Evolutionary conservation across 768 basidiomycete genomes (phyloP).

Genomic region (Coprinopsis cinerea): DNA sequence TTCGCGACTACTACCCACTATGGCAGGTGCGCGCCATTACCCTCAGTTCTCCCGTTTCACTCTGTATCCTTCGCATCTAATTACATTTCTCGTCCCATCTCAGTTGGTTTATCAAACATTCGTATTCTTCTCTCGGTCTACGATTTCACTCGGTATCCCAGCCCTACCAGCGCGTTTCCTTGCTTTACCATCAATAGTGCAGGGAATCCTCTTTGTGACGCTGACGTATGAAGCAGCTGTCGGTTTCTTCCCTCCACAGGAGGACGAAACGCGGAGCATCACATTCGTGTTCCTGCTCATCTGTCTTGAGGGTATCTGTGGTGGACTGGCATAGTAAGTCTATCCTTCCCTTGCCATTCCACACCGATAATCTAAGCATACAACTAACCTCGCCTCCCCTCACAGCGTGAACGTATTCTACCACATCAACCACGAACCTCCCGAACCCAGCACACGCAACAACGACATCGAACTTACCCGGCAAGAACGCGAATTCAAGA

Average conservation of each 20-base stretch:
- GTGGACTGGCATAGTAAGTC: slow-evolving; percentile 85
- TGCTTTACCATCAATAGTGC: slow-evolving; percentile 69
- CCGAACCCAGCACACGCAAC: slow-evolving; percentile 33
- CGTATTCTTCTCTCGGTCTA: slow-evolving; percentile 90
- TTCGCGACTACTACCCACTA: slow-evolving; percentile 91
- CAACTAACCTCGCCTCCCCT: background rate
- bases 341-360: background rate
- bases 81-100: background rate
- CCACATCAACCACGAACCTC: slow-evolving; percentile 69
- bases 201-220: slow-evolving; percentile 57
- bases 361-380: background rate
- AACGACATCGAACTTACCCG: slow-evolving; percentile 53
- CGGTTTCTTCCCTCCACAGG: slow-evolving; percentile 51
- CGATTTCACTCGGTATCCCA: slow-evolving; percentile 79
- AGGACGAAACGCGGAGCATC: slow-evolving; percentile 38
- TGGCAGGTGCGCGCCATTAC: slow-evolving; percentile 90
- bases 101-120: slow-evolving; percentile 85
- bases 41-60: too few species aligned
- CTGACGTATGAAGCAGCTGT: slow-evolving; percentile 63
- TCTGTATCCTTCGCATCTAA: slow-evolving; percentile 2
- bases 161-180: slow-evolving; percentile 67
- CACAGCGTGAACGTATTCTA: slow-evolving; percentile 82
- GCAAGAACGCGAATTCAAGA: slow-evolving; percentile 85
- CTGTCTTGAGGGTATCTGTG: slow-evolving; percentile 86
- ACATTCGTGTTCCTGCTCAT: slow-evolving; percentile 69